A percentile compares a stretch with the other conserved stretches of the same genome.
These are phyloP conservation scores for Tolypocladium endophyticum DNA, from an alignment of 2,329 filamentous ascomycete species.

Conservation along the genomic window DNA sequence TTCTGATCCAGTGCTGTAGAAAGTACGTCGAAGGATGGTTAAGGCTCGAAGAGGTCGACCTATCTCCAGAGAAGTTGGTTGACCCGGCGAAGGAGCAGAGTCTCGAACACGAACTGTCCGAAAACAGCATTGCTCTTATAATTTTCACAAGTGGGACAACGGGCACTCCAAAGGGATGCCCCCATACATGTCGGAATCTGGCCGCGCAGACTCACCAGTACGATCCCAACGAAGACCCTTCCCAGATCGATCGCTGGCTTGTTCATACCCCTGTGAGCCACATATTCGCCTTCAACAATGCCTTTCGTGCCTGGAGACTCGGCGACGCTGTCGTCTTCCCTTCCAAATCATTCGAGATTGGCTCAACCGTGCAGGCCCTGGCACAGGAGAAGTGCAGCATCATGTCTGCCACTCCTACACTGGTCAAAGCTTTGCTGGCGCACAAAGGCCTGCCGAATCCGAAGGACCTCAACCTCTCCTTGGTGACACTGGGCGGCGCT, in stretches of 20 bases:
- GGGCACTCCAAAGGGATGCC: conserved; percentile 33
- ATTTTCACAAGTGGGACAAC: conserved; percentile 41
- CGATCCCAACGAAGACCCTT: conserved; percentile 19
- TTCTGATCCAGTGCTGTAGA: conserved; percentile 15
- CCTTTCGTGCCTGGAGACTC: conserved; percentile 24
- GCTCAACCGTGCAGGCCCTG: conserved; percentile 19
- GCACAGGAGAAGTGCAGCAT: conserved; percentile 21
- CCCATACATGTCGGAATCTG: conserved; percentile 28
- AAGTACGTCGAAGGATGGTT: conserved; percentile 10
- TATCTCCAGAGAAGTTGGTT: not conserved
- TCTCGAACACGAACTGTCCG: not conserved
- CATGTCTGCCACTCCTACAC: conserved; percentile 29
- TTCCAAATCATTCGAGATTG: conserved; percentile 21
- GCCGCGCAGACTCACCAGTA: conserved; percentile 25
- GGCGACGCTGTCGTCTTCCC: conserved; percentile 24
- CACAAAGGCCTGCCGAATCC: conserved; percentile 16
- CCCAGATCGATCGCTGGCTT: conserved; percentile 20
- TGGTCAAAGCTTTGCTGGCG: conserved; percentile 20
- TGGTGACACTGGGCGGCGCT: conserved; percentile 24
- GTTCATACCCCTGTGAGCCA: conserved; percentile 26
- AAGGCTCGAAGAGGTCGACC: not conserved
- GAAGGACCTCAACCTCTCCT: conserved; percentile 15
- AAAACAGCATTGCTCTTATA: conserved; percentile 23
- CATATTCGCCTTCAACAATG: conserved; percentile 28
- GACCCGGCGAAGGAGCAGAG: not conserved